These are phyloP conservation scores for Termitomyces sp. DNA, from an alignment of 768 basidiomycete species.

Conservation along the genomic window DNA sequence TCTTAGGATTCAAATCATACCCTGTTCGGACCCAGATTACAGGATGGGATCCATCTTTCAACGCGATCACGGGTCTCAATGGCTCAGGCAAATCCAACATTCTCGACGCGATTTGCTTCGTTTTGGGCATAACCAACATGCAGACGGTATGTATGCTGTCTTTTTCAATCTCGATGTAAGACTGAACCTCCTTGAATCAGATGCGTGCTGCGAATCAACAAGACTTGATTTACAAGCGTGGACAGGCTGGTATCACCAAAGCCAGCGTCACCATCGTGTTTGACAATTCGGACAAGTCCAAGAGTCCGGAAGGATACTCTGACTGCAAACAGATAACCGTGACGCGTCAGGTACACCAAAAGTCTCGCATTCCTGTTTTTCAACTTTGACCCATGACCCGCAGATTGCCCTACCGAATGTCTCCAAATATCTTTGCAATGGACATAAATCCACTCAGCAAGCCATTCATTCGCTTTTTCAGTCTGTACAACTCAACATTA, in stretches of 20 bases:
- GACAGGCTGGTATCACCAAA: constrained; percentile 95
- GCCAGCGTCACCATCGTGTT: constrained; percentile 99
- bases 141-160: constrained; percentile 55
- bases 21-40: constrained; percentile 94
- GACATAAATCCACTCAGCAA: constrained; percentile 88
- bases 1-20: constrained; percentile 92
- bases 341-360: constrained; percentile 79
- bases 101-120: constrained; percentile 98
- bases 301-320: constrained; percentile 81
- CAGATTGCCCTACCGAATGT: constrained; percentile 92
- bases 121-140: constrained; percentile 97
- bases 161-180: too few species aligned
- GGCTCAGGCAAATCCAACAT: constrained; percentile 99
- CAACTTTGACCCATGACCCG: constrained; percentile 2
- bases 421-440: constrained; percentile 94
- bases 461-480: constrained; percentile 90
- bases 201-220: constrained; percentile 95
- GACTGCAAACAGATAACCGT: constrained; percentile 89
- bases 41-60: constrained; percentile 98
- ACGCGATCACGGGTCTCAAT: constrained; percentile 95
- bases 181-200: constrained; percentile 36
- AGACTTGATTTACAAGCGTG: constrained; percentile 98
- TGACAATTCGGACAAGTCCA: constrained; percentile 89
- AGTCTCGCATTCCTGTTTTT: background rate
- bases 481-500: constrained; percentile 97